Evolutionary conservation across 441 rosid species (phyloP).

Genomic region (Aleurites moluccanus): DNA sequence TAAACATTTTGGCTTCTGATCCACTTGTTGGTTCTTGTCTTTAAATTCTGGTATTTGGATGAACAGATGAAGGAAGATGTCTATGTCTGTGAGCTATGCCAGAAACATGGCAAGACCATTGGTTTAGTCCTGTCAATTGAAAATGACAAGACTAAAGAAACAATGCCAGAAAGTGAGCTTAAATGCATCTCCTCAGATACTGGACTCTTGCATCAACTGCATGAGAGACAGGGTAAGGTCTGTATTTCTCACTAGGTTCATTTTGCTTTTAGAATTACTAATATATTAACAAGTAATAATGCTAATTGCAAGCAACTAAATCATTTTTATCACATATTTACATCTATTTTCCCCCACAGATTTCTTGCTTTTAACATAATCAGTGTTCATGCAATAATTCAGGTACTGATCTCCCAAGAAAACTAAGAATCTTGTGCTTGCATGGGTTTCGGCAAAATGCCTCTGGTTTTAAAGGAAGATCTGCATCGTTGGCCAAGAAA

Average conservation of each 20-base stretch:
- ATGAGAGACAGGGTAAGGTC: constrained; percentile 61
- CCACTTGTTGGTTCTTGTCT: constrained; percentile 10
- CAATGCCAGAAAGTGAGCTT: constrained; percentile 18
- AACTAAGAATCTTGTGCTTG: constrained; percentile 80
- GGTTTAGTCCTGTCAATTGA: constrained; percentile 25
- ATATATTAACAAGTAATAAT: not conserved
- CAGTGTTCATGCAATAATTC: constrained; percentile 3
- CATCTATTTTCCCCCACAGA: not conserved
- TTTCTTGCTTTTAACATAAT: not conserved
- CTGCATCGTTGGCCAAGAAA: constrained; percentile 88
- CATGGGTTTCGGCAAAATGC: constrained; percentile 97
- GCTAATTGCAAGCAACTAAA: not conserved
- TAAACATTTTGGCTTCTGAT: not conserved
- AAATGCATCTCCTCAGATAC: constrained; percentile 28
- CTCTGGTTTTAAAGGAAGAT: constrained; percentile 88
- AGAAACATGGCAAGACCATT: constrained; percentile 50
- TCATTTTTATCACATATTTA: not conserved
- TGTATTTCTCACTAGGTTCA: constrained; percentile 28
- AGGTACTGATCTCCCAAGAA: constrained; percentile 40
- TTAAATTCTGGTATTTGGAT: constrained; percentile 21
- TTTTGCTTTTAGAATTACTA: constrained; percentile 8
- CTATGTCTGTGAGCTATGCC: constrained; percentile 79
- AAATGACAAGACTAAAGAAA: constrained; percentile 26
- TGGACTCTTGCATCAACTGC: constrained; percentile 31
- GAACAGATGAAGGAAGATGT: constrained; percentile 51